Evolutionary conservation across 495 filamentous ascomycete genomes (phyloP).

Genomic region (Penicillium bialowiezense): DNA sequence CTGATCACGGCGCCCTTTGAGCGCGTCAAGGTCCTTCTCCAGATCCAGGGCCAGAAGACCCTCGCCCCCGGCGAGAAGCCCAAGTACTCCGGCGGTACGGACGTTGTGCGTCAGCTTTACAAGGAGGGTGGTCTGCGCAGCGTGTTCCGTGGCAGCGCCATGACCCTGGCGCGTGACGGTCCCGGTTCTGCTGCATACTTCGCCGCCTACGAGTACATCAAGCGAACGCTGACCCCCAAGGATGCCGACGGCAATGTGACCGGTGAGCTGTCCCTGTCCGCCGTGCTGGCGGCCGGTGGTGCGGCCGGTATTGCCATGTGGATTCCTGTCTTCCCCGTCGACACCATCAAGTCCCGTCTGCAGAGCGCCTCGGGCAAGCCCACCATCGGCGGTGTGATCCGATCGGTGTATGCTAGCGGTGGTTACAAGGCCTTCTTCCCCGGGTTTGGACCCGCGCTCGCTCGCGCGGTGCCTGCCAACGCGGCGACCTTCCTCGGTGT

Average conservation of each 20-base stretch:
- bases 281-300: constrained; percentile 84
- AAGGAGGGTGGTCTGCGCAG: constrained; percentile 83
- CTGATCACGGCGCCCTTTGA: constrained; percentile 97
- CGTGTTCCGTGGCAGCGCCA: constrained; percentile 85
- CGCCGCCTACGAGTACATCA: constrained; percentile 93
- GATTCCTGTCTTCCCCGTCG: constrained; percentile 97
- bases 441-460: constrained; percentile 88
- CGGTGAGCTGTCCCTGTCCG: constrained; percentile 69
- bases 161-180: constrained; percentile 90
- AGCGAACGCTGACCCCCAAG: constrained; percentile 79
- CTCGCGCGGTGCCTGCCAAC: constrained; percentile 91
- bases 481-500: constrained; percentile 77
- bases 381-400: constrained; percentile 76
- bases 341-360: constrained; percentile 91
- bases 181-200: constrained; percentile 95
- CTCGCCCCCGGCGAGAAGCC: constrained; percentile 87
- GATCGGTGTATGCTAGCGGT: constrained; percentile 71
- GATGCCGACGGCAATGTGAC: constrained; percentile 72
- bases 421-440: constrained; percentile 96
- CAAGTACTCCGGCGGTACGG: constrained; percentile 81
- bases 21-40: constrained; percentile 96
- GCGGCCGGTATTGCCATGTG: constrained; percentile 97
- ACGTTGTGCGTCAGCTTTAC: constrained; percentile 96
- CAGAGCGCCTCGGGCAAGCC: constrained; percentile 89
- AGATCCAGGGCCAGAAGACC: constrained; percentile 91